Evolutionary conservation across 225 moss, liverwort and hornwort species (phyloP).

Genomic region (Bryoerythrophyllum caledonicum): DNA sequence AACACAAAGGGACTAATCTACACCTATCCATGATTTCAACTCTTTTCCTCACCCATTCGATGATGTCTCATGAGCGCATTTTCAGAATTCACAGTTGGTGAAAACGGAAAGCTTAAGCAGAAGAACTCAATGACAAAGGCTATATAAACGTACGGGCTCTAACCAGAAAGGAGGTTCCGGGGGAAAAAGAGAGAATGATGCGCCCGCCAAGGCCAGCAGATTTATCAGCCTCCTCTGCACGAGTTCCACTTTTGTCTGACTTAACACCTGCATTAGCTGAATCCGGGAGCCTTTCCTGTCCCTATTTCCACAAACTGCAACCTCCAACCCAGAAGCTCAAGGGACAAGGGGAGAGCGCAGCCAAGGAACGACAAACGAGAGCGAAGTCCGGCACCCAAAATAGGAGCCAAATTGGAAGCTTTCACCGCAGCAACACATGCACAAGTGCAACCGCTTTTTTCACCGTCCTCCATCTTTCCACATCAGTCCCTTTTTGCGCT

Average conservation of each 20-base stretch:
- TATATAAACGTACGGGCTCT: conserved; percentile 3
- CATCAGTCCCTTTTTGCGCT: conserved; percentile 69
- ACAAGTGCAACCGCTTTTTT: conserved; percentile 72
- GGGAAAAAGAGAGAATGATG: conserved; percentile 53
- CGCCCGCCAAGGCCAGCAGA: conserved; percentile 54
- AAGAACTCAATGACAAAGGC: not conserved
- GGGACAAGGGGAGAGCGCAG: conserved; percentile 20
- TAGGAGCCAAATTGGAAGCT: conserved; percentile 30
- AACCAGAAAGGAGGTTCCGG: conserved; percentile 50
- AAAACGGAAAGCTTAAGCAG: not conserved
- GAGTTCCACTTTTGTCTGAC: conserved; percentile 38
- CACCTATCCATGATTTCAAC: not conserved
- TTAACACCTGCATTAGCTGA: conserved; percentile 43
- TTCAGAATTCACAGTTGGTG: too few species aligned
- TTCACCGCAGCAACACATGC: conserved; percentile 88
- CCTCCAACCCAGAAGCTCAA: conserved; percentile 42
- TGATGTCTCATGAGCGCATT: too few species aligned
- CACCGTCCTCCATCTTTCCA: conserved; percentile 81
- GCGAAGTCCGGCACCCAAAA: not conserved
- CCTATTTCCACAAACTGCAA: conserved; percentile 57
- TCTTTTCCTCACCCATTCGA: not conserved
- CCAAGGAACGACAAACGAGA: conserved; percentile 38
- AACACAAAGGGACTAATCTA: too few species aligned
- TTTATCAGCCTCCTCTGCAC: conserved; percentile 65
- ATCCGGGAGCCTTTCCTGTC: conserved; percentile 19